Base-by-base conservation (phyloP, 2,329 filamentous ascomycete genomes). In the Coniochaeta sp. region DNA sequence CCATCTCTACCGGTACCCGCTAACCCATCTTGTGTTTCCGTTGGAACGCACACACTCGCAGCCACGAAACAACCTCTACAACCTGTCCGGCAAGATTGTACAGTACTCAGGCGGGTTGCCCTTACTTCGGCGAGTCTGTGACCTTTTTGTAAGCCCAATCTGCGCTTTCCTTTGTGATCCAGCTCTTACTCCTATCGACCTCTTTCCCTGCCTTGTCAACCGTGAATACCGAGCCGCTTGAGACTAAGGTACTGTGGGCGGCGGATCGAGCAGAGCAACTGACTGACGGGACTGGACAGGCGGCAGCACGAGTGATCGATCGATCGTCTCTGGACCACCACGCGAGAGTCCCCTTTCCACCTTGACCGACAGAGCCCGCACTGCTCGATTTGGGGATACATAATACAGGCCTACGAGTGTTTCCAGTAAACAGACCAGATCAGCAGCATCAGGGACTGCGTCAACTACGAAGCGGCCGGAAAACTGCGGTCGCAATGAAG, bases 401-500 rank as follows among this genome's bases (percentile, higher is more conserved):
- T 32, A 32, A 32, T 38, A 6, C 34, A 38, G 34, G 34, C 30
- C 30, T 38, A 6, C 16, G 12, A 38, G 34, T 6, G 9, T 38
- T 19, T 4, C 4, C 2, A 3, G 3, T 24, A 16, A 32, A 22
- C 44, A 9, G n/a, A 34, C 55, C 28, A 55, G 40, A 55, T 22
- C 19, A 40, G 19, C 22, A 2, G n/a, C n/a, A n/a, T n/a, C n/a
- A n/a, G n/a, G n/a, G n/a, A n/a, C n/a, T n/a, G n/a, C n/a, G n/a
- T 17, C 17, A 22, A 47, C 47, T 22, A 26, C 22, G 12, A 47
- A 14, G 16, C 19, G 26, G 2, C 10, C 24, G 34, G 5, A 30
- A n/a, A 17, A 28, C 24, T 22, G 26, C 22, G n/a, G 55, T 24
- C 36, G 77, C 69, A 58, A 93, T 93, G 89, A 90, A 89, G 75